Percentiles rank a stretch among this genome's conserved stretches.
These are phyloP conservation scores for Tuber microsphaerosporum DNA, from an alignment of 495 filamentous ascomycete genomes.

Conservation along the genomic window DNA sequence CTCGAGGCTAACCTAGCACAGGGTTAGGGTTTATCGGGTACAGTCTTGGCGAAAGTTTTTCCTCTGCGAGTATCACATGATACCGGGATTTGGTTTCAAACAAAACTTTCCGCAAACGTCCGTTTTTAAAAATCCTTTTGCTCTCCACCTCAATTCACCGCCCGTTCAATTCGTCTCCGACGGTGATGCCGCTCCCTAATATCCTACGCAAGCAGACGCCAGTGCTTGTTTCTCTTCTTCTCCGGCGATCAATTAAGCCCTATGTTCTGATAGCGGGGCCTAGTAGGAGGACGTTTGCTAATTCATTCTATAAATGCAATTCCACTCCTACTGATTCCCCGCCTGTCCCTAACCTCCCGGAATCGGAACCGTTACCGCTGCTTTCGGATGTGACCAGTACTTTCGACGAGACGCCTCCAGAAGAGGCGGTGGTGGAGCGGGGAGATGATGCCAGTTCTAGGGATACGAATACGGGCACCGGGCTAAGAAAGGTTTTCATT, in stretches of 20 bases:
- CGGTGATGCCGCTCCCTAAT: conserved; percentile 27
- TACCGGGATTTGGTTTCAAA: conserved; percentile 5
- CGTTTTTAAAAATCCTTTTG: conserved; percentile 23
- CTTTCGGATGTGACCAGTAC: background rate
- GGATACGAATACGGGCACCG: background rate
- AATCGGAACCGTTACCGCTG: background rate
- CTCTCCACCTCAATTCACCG: background rate
- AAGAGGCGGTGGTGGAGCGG: background rate
- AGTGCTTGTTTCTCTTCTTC: conserved; percentile 20
- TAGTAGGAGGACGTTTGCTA: conserved; percentile 15
- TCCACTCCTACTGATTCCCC: background rate
- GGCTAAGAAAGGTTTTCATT: background rate
- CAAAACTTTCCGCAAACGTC: conserved; percentile 7
- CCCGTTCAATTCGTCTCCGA: background rate
- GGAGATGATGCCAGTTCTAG: background rate
- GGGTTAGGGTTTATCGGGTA: background rate
- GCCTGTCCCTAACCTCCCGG: conserved; percentile 3
- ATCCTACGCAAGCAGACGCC: conserved; percentile 19
- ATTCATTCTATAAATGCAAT: background rate
- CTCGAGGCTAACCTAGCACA: background rate
- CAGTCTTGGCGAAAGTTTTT: background rate
- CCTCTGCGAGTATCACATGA: background rate
- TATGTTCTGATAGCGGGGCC: background rate
- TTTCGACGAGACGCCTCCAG: background rate
- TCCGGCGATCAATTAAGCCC: conserved; percentile 28